Evolutionary conservation across 2,329 filamentous ascomycete genomes (phyloP), one percentile per base, ranked within the genome.

Genomic region (Ophiostoma novo-ulmi): DNA sequence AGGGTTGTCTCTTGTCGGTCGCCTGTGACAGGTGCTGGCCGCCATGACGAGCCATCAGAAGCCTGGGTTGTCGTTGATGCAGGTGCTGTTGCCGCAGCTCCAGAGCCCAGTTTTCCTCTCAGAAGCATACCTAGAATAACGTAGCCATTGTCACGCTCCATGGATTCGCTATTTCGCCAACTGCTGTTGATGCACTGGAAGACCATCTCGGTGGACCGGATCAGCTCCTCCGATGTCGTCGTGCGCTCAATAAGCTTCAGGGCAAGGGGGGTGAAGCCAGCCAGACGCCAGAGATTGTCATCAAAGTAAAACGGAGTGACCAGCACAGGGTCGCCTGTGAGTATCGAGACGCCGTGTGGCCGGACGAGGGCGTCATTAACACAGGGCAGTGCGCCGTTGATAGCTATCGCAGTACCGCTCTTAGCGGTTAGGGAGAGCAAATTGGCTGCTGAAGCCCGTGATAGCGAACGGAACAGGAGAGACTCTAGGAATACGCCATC

Each of bases 151-250:
- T 97, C 93, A 76, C 92, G 89, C 79, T 99, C 95, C 91, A 99
- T 97, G 36, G 95, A 94, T 78, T 99, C 96, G 75, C 95, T 98
- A 75, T 98, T 98, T 74, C 95, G 88, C 95, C 96, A 99, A 77
- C 91, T 98, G 74, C 91, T 90, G 74, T 91, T 90, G 68, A 97
- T 91, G 72, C 92, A 92, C 74, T 91, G 88, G 73, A 97, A 93
- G 36, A 97, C 83, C 76, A 96, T 91, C 76, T 96, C 89, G 2
- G 96, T 88, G 1, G 94, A 89, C 70, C 91, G 86, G 11, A 94
- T 81, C 38, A 94, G 88, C 64, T 89, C 89, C 67, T 93, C 88
- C 8, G 87, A 83, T 0, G 88, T 89, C 2, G 84, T 84, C 1
- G 95, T 90, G 44, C 89, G 85, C 77, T 97, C 93, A 7, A 99